Percentiles rank a stretch among this genome's conserved stretches.
Evolutionary conservation across 2,329 filamentous ascomycete genomes (phyloP).

Genomic region (Aspergillus fumigatiaffinis): DNA sequence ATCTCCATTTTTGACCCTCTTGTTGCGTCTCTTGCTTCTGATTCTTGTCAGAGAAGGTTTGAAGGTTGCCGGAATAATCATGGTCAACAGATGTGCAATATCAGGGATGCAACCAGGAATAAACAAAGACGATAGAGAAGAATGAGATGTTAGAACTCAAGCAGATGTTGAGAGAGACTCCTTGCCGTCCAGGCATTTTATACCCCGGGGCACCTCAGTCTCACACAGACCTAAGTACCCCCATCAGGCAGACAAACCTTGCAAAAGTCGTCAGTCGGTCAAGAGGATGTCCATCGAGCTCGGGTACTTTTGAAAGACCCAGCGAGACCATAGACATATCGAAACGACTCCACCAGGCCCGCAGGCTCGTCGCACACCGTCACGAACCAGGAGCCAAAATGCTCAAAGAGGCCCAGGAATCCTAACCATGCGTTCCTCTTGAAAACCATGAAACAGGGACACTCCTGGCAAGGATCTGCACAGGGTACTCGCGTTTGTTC

Average conservation of each 20-base stretch:
- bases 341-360: not conserved
- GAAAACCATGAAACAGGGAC: not conserved
- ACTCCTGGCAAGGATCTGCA: not conserved
- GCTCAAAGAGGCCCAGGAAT: not conserved
- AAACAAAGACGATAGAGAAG: not conserved
- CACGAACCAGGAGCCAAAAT: not conserved
- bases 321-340: not conserved
- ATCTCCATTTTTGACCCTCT: not conserved
- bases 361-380: not conserved
- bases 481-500: not conserved
- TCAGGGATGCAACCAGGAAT: not conserved
- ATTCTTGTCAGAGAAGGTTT: not conserved
- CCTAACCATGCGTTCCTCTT: not conserved
- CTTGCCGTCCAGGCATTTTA: not conserved
- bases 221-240: not conserved
- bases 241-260: not conserved
- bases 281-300: not conserved
- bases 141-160: not conserved
- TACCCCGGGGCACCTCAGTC: not conserved
- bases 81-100: not conserved
- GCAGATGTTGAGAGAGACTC: not conserved
- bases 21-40: not conserved
- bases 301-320: not conserved
- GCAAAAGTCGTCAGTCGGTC: not conserved
- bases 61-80: not conserved